Evolutionary conservation across 306 rosid species (phyloP), one percentile per base, ranked within the genome.

Genomic region (Vigna angularis): DNA sequence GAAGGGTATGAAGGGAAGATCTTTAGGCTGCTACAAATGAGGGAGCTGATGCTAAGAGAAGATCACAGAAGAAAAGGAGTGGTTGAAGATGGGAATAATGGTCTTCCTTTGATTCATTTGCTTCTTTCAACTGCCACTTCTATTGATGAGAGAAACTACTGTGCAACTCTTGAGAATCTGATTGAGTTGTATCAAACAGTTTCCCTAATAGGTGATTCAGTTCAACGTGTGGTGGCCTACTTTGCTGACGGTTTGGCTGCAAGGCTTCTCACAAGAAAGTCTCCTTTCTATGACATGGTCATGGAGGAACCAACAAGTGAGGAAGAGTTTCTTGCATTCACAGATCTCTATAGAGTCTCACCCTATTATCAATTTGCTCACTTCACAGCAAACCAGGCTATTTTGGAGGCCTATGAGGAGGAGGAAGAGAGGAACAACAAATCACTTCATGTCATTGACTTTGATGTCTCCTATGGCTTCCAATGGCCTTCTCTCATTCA

Each of bases 401-500:
- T 90, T 34, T 64, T 90, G 1, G 95, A 90, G 65, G 86, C 91
- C 1, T 88, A 83, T 53, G 95, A 90, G 72, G 73, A 69, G 24
- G 91, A 90, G 9, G 89, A 87, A 69, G 84, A 75, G 53, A 51
- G 16, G 48, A 90, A 86, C 83, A 75, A 73, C 65, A 64, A 85
- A 0, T 67, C 92, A 20, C 68, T 88, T 6, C 95, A 88, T 28
- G 84, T 90, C 12, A 75, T 90, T 3, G 95, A 90, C 64, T 88
- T 86, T 20, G 92, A 90, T 24, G 81, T 88, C 56, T 85, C 91
- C 2, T 85, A 85, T 52, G 95, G 95, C 9, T 88, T 90, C 51
- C 95, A 90, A 24, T 90, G 95, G 95, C 92, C 95, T 42, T 90
- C 91, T 15, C 91, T 90, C 0, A 85, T 90, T 4, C 95, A 90